A percentile compares a stretch with the other conserved stretches of the same genome.
phyloP scores from a whole-genome alignment of 768 basidiomycete genomes.

The Strobilomyces echinocephalus region DNA sequence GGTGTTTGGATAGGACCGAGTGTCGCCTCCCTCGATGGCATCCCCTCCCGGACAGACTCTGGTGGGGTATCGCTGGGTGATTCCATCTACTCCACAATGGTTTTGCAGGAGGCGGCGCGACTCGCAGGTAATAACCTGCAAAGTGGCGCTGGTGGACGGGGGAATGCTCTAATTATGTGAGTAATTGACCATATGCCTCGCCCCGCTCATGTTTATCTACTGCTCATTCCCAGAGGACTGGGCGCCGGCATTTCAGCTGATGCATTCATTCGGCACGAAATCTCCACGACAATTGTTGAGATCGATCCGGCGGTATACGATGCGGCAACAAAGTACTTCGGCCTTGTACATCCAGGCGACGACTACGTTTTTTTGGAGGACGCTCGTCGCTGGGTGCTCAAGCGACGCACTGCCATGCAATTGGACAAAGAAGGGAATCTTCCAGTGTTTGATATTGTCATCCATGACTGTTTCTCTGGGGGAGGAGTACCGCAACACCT shows the following conservation, averaged over 20 bases:
- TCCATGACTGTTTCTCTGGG: conserved; percentile 94
- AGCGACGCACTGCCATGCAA: conserved; percentile 32
- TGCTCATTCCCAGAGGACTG: conserved; percentile 58
- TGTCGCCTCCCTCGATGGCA: conserved; percentile 39
- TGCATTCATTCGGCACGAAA: conserved; percentile 62
- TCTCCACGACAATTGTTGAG: conserved; percentile 82
- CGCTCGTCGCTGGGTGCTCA: conserved; percentile 63
- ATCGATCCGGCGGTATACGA: conserved; percentile 88
- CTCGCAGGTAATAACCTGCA: conserved; percentile 53
- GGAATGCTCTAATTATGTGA: conserved; percentile 71
- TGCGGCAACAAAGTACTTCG: conserved; percentile 76
- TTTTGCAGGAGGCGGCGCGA: conserved; percentile 80
- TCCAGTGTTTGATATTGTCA: conserved; percentile 56
- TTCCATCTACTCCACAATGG: conserved; percentile 80
- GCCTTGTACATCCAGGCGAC: conserved; percentile 59
- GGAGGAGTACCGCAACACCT: conserved; percentile 85
- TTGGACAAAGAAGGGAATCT: conserved; percentile 13
- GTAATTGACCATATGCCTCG: conserved; percentile 19
- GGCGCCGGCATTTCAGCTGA: conserved; percentile 81
- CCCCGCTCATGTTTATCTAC: conserved; percentile 3
- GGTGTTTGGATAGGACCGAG: conserved; percentile 74
- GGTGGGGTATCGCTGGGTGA: conserved; percentile 58
- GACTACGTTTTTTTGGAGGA: conserved; percentile 70
- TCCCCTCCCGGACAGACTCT: conserved; percentile 44
- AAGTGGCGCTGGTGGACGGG: conserved; percentile 32